Evolutionary conservation across 2,329 filamentous ascomycete genomes (phyloP), one percentile per base, ranked within the genome.

Genomic region (Metarhizium robertsii): DNA sequence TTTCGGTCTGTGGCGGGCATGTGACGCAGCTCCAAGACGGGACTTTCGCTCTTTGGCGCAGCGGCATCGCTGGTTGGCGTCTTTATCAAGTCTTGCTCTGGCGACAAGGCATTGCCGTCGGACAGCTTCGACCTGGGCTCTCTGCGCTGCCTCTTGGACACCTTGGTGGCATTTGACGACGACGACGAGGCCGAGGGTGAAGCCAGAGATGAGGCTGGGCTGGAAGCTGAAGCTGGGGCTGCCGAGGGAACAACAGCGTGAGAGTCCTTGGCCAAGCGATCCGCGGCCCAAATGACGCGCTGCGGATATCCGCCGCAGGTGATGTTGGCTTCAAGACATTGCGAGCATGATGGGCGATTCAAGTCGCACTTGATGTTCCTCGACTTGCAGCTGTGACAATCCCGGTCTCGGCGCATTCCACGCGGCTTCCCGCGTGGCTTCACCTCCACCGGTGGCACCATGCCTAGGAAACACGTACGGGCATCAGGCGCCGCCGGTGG

Each of bases 291-390:
- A 1, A 69, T 61, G 16, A 69, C 62, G 14, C 67, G 58, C 57
- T 66, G 64, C 13, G 66, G 63, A 48, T 70, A 70, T 4, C 64
- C 67, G 40, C 64, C 66, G 46, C 68, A 69, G 1, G 54, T 18
- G 8, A 69, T 42, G 1, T 64, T 66, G 2, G 66, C 63, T 51
- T 67, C 55, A n/a, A 62, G 58, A 51, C 64, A 66, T 4, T 63
- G 62, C 13, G 57, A 56, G 32, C 65, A 66, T 43, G 58, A 60
- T 5, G 65, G 64, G 6, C 65, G 55, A 34, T 66, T 66, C n/a
- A 66, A 57, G 45, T 66, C 65, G 47, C 64, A 66, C 38, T 66
- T 66, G 46, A 65, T 57, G 10, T 58, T 60, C 3, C 65, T 54
- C 14, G 53, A 46, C 53, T 64, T 66, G 55, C 65, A 66, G 51